Percentiles rank a stretch among this genome's conserved stretches.
These are phyloP conservation scores for Logfia minima DNA, from an alignment of 129 eudicot genomes.

Conservation along the genomic window DNA sequence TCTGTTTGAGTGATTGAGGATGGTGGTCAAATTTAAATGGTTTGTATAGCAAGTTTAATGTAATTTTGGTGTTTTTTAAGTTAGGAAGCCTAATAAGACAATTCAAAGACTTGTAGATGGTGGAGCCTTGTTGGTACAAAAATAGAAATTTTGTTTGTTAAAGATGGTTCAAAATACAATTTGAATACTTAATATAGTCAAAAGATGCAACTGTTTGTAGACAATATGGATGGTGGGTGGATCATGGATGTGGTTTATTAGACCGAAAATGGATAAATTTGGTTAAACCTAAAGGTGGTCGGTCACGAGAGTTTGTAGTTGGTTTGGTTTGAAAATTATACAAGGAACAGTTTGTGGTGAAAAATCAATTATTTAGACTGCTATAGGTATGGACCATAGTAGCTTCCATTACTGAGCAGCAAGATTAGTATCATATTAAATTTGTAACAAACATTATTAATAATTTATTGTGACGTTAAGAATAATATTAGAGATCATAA, in stretches of 20 bases:
- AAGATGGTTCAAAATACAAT: background rate
- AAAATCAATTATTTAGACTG: background rate
- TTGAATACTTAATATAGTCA: constrained; percentile 10
- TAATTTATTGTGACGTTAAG: too few relatives aligned
- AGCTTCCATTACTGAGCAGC: too few relatives aligned
- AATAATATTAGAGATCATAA: too few relatives aligned
- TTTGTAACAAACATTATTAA: too few relatives aligned
- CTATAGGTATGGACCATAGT: too few relatives aligned
- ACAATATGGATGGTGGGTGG: background rate
- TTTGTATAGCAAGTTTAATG: background rate
- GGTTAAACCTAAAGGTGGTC: background rate
- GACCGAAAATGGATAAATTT: constrained; percentile 12
- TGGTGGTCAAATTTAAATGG: constrained; percentile 2
- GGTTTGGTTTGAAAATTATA: constrained; percentile 5
- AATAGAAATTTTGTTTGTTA: constrained; percentile 1
- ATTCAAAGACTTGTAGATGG: background rate
- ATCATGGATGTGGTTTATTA: background rate
- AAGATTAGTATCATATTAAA: too few relatives aligned
- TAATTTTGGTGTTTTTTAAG: background rate
- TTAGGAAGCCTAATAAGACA: constrained; percentile 16
- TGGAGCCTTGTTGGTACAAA: constrained; percentile 18
- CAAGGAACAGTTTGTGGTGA: background rate
- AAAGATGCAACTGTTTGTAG: background rate
- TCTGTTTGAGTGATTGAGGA: background rate
- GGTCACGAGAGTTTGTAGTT: constrained; percentile 2